A percentile compares a stretch with the other conserved stretches of the same genome.
Conservation (phyloP, 257 asterid species). For the Solanum microdontum region DNA sequence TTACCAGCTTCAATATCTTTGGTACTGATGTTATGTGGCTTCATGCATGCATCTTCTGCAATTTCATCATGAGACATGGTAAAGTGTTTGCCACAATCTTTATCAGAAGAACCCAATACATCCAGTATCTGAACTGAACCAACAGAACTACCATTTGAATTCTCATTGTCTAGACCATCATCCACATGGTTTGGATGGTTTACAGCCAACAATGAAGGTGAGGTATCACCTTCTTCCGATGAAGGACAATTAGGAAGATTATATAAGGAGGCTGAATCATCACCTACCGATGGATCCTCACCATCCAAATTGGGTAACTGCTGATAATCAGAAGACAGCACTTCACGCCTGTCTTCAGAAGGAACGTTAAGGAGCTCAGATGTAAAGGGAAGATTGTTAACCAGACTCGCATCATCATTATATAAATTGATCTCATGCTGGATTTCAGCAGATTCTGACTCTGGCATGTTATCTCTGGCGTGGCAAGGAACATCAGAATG, state of each 20-base stretch:
- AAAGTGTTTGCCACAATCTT: constrained; percentile 8
- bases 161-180: constrained; percentile 11
- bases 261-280: neutral
- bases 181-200: constrained; percentile 1
- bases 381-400: constrained; percentile 9
- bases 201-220: constrained; percentile 12
- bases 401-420: constrained; percentile 8
- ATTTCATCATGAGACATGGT: constrained; percentile 6
- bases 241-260: constrained; percentile 3
- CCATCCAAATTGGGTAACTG: constrained; percentile 7
- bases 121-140: constrained; percentile 4
- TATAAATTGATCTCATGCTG: constrained; percentile 15
- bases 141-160: constrained; percentile 1
- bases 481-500: constrained; percentile 14
- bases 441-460: constrained; percentile 11
- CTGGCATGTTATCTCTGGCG: constrained; percentile 10
- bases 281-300: constrained; percentile 1
- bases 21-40: neutral
- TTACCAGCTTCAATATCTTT: neutral
- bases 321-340: constrained; percentile 6
- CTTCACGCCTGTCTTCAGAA: constrained; percentile 11
- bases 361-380: neutral
- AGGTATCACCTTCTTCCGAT: constrained; percentile 3
- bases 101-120: constrained; percentile 1
- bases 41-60: constrained; percentile 15